A percentile compares a stretch with the other conserved stretches of the same genome.
phyloP scores from a whole-genome alignment of 2,329 filamentous ascomycete genomes.

The Sporothrix luriei region DNA sequence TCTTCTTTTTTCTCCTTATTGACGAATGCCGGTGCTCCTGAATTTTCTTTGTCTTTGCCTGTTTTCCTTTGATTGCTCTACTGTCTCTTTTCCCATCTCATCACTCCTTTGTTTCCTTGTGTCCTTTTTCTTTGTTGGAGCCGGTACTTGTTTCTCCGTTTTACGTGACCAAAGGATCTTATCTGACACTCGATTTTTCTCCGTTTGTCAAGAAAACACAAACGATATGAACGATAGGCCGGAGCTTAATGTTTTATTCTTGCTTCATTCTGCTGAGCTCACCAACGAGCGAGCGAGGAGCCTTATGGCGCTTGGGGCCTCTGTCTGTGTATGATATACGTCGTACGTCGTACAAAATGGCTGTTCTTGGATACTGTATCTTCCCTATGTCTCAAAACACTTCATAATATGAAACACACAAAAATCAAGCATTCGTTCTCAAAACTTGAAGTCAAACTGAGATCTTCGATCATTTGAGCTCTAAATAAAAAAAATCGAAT shows the following conservation, averaged over 20 bases:
- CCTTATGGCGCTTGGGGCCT: slow-evolving; percentile 11
- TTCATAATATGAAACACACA: not conserved
- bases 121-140: slow-evolving; percentile 2
- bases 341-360: not conserved
- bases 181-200: slow-evolving; percentile 15
- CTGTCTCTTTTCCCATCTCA: not conserved
- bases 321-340: slow-evolving; percentile 1
- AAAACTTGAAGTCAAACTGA: no score
- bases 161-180: slow-evolving; percentile 22
- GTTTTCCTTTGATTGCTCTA: not conserved
- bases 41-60: not conserved
- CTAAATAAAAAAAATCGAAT: not conserved
- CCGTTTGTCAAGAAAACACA: slow-evolving; percentile 15
- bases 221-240: slow-evolving; percentile 16
- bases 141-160: slow-evolving; percentile 9
- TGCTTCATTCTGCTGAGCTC: not conserved
- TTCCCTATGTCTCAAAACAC: not conserved
- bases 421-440: not conserved
- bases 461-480: slow-evolving; percentile 18
- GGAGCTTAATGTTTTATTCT: slow-evolving; percentile 23
- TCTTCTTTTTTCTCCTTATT: slow-evolving; percentile 1
- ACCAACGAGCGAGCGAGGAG: no score
- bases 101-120: not conserved
- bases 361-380: not conserved
- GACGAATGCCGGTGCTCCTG: slow-evolving; percentile 19